Percentiles rank a stretch among this genome's conserved stretches.
phyloP scores from a whole-genome alignment of 2,329 filamentous ascomycete genomes.

The Ceratocystis colombiana region DNA sequence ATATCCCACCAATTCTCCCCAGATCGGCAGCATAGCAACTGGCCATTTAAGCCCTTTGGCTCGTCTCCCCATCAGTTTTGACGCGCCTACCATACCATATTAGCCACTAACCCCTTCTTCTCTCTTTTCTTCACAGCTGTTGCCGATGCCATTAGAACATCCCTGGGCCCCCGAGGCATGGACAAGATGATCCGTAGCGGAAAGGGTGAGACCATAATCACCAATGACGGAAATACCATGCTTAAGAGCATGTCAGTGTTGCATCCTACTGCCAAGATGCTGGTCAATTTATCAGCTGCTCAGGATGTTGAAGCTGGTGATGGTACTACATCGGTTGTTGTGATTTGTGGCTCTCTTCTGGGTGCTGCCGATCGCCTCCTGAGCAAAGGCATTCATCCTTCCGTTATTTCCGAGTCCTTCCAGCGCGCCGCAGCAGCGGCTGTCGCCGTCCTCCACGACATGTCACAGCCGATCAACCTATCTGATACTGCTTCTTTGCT shows the following conservation, averaged over 20 bases:
- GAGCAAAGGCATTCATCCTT: slow-evolving; percentile 90
- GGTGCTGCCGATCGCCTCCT: slow-evolving; percentile 88
- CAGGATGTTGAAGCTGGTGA: slow-evolving; percentile 98
- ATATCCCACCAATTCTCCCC: not conserved
- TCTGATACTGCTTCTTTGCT: slow-evolving; percentile 81
- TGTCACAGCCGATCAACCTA: slow-evolving; percentile 88
- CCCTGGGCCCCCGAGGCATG: slow-evolving; percentile 92
- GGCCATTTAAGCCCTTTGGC: not conserved
- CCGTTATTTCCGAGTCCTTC: slow-evolving; percentile 94
- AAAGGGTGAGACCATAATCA: slow-evolving; percentile 96
- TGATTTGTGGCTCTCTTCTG: slow-evolving; percentile 90
- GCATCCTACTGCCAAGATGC: slow-evolving; percentile 99
- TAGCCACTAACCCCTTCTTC: not conserved
- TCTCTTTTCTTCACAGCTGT: slow-evolving; percentile 52
- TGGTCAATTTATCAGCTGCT: slow-evolving; percentile 91
- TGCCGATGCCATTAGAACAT: slow-evolving; percentile 94
- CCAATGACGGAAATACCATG: slow-evolving; percentile 99
- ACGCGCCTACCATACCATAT: not conserved
- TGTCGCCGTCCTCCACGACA: slow-evolving; percentile 82
- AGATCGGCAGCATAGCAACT: not conserved
- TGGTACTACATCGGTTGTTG: slow-evolving; percentile 94
- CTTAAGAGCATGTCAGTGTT: slow-evolving; percentile 97
- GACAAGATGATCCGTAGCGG: slow-evolving; percentile 99
- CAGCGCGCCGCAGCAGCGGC: slow-evolving; percentile 85
- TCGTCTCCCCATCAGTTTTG: not conserved